Base-by-base conservation (phyloP, 1,284 basidiomycete genomes). In the Butyriboletus appendiculatus region DNA sequence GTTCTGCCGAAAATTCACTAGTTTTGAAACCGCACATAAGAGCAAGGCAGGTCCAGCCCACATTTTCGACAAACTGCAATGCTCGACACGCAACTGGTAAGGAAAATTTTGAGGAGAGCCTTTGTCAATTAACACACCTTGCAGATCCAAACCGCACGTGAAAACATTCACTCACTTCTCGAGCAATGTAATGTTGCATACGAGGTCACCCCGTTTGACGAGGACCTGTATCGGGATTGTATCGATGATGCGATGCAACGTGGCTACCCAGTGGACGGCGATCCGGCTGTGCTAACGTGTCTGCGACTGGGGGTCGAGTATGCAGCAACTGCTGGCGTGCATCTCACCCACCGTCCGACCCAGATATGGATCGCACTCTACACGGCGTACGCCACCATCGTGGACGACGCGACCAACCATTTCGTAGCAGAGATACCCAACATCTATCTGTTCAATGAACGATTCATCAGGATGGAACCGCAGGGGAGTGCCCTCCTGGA, bases 331-430 rank as follows among this genome's bases (percentile, higher is more conserved):
- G 38, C 52, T 3, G 32, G 26, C 6, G 34, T 4, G 1, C 50
- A 62, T 33, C 24, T 60, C 35, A 22, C 47, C 11, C 35, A 45
- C 28, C 51, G 47, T 41, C 20, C 42, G 3, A 42, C 44, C 1
- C 50, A 50, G 22, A 28, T 51, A 34, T 63, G 63, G 60, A 61
- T 64, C 16, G 58, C 61, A 12, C 58, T 73, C 26, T 67, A 60
- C 33, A 65, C 63, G 6, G 52, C 69, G 1, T 64, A 57, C 35
- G 39, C 49, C 20, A 51, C 55, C 18, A 64, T 56, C 38, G 24
- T 70, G n/a, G 70, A 73, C 38, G 74, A 75, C 24, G 45, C 54
- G 16, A 54, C 60, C 12, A 16, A 18, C 4, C 26, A 12, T 18
- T 57, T 47, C 42, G 45, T 53, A 16, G 26, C 48, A 6, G 60